Conservation (phyloP, 75 land plant species). For the Cunninghamia lanceolata region DNA sequence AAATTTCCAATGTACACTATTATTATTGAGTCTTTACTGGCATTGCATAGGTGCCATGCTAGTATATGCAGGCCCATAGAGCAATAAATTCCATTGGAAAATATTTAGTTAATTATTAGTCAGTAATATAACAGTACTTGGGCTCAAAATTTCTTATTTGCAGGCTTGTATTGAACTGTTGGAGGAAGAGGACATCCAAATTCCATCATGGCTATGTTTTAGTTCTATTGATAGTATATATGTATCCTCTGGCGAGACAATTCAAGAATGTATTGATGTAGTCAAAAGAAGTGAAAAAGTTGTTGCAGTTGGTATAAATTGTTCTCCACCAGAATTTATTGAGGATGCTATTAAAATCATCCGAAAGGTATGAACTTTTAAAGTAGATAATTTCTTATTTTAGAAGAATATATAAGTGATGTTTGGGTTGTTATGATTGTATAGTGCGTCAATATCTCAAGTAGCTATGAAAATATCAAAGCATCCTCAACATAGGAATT, state of each 20-base stretch:
- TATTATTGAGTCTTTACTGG: background rate
- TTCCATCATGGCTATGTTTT: conserved; percentile 88
- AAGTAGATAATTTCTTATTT: background rate
- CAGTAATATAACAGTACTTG: background rate
- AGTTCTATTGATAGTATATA: conserved; percentile 80
- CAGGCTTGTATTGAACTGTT: conserved; percentile 83
- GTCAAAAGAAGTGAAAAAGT: conserved; percentile 61
- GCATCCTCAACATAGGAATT: background rate
- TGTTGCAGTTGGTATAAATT: conserved; percentile 80
- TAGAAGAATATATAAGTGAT: background rate
- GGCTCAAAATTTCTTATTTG: background rate
- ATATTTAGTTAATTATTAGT: background rate
- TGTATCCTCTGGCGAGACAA: conserved; percentile 73
- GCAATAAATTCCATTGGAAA: background rate
- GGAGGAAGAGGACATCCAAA: conserved; percentile 66
- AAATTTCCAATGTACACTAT: background rate
- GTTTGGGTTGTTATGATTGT: background rate
- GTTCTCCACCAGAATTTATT: conserved; percentile 84
- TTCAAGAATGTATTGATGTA: conserved; percentile 62
- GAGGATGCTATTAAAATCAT: conserved; percentile 42
- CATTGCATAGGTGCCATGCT: background rate
- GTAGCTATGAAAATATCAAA: background rate
- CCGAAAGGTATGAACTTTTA: conserved; percentile 35
- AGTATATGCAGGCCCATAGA: background rate
- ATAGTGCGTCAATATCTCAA: background rate